Evolutionary conservation across 2,329 filamentous ascomycete genomes (phyloP).

Genomic region (Ceratocystis variospora): DNA sequence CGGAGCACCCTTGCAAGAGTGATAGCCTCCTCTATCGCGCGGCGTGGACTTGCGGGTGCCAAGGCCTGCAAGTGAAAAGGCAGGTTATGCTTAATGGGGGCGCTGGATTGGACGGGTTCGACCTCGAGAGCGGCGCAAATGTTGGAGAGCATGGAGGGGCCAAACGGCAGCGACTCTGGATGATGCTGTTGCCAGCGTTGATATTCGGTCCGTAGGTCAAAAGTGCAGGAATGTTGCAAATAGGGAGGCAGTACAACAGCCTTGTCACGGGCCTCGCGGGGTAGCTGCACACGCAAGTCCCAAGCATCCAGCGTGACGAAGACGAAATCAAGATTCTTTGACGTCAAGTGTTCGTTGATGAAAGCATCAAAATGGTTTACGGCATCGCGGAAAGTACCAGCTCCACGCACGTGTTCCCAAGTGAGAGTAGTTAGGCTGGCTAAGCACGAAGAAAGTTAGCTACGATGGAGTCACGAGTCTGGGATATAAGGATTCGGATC

Average conservation of each 20-base stretch:
- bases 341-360: conserved; percentile 77
- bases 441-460: conserved; percentile 28
- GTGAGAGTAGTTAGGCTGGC: conserved; percentile 93
- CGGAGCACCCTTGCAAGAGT: conserved; percentile 85
- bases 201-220: conserved; percentile 93
- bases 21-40: conserved; percentile 94
- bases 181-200: conserved; percentile 98
- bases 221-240: conserved; percentile 92
- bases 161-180: conserved; percentile 91
- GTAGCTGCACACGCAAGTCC: conserved; percentile 95
- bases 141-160: conserved; percentile 86
- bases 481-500: not conserved
- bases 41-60: conserved; percentile 84
- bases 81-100: conserved; percentile 96
- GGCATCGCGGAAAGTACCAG: conserved; percentile 92
- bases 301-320: conserved; percentile 97
- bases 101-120: conserved; percentile 91
- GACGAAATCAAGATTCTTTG: conserved; percentile 88
- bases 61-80: conserved; percentile 95
- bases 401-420: conserved; percentile 97
- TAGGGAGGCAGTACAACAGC: conserved; percentile 92
- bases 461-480: not conserved
- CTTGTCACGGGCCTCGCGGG: conserved; percentile 95
- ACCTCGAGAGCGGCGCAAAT: conserved; percentile 98
- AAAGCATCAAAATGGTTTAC: conserved; percentile 91